Evolutionary conservation across 768 basidiomycete genomes (phyloP).

Genomic region (Floccularia luteovirens): DNA sequence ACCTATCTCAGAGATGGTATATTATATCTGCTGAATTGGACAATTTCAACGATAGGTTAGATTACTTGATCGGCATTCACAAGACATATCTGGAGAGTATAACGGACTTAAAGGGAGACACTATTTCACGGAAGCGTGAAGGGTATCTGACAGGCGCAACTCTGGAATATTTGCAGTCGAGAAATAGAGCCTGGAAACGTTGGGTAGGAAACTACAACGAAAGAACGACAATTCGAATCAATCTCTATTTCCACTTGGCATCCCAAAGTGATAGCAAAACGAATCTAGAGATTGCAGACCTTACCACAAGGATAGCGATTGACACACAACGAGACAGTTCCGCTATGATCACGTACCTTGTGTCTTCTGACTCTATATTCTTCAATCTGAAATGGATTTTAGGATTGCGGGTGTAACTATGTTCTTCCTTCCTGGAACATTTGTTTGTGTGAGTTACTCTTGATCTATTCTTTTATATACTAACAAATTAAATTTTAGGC

Average conservation of each 20-base stretch:
- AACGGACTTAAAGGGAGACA: no score
- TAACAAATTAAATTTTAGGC: slow-evolving; percentile 6
- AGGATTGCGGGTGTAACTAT: slow-evolving; percentile 20
- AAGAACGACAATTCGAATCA: slow-evolving; percentile 12
- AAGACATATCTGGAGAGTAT: no score
- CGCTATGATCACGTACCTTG: slow-evolving; percentile 15
- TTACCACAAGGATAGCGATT: slow-evolving; percentile 12
- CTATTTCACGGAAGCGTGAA: no score
- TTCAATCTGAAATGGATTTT: neutral
- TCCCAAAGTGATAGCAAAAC: slow-evolving; percentile 12
- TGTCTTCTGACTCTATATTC: neutral
- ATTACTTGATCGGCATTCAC: no score
- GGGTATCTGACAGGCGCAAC: no score
- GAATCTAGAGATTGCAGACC: slow-evolving; percentile 11
- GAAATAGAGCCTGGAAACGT: slow-evolving; percentile 4
- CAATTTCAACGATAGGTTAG: no score
- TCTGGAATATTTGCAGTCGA: no score
- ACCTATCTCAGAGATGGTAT: no score
- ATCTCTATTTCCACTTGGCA: slow-evolving; percentile 13
- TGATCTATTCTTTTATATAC: neutral
- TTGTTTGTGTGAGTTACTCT: slow-evolving; percentile 11
- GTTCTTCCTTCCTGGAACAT: slow-evolving; percentile 19
- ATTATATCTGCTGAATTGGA: no score
- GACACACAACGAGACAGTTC: slow-evolving; percentile 15
- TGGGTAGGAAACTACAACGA: slow-evolving; percentile 13